Evolutionary conservation across 768 basidiomycete genomes (phyloP).

Genomic region (Panaeolus cyanescens): DNA sequence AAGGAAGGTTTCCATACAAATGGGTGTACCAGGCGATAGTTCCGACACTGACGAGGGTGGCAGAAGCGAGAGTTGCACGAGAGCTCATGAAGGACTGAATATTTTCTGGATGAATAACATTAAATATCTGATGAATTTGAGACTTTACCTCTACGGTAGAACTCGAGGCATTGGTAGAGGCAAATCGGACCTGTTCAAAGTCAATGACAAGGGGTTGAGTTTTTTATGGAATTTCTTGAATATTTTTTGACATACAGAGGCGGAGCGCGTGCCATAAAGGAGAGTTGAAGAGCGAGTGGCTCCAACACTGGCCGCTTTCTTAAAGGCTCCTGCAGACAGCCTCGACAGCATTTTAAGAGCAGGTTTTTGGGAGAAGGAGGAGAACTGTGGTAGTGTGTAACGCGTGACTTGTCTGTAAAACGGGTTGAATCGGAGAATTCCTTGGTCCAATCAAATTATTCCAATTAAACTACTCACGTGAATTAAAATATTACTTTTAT

Average conservation of each 20-base stretch:
- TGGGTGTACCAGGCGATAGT: slow-evolving; percentile 97
- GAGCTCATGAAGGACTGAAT: slow-evolving; percentile 66
- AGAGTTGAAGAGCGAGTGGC: slow-evolving; percentile 45
- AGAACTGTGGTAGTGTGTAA: slow-evolving; percentile 37
- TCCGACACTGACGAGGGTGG: slow-evolving; percentile 78
- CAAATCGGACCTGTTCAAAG: slow-evolving; percentile 62
- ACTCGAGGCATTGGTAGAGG: slow-evolving; percentile 61
- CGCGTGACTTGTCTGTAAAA: slow-evolving; percentile 38
- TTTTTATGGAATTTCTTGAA: slow-evolving; percentile 15
- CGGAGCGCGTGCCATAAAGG: slow-evolving; percentile 44
- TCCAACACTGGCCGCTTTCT: slow-evolving; percentile 50
- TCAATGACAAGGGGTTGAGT: slow-evolving; percentile 13
- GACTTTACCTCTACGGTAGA: slow-evolving; percentile 66
- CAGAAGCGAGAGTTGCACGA: slow-evolving; percentile 73
- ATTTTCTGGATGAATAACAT: slow-evolving; percentile 11
- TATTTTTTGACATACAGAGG: slow-evolving; percentile 45
- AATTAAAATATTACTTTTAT: slow-evolving; percentile 1
- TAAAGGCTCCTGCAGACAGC: slow-evolving; percentile 75
- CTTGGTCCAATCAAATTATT: slow-evolving; percentile 31
- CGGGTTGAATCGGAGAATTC: slow-evolving; percentile 53
- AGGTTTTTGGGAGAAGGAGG: slow-evolving; percentile 44
- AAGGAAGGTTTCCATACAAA: slow-evolving; percentile 87
- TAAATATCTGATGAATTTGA: neutral
- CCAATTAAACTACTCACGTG: slow-evolving; percentile 27
- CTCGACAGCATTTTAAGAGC: slow-evolving; percentile 76